Base-by-base conservation (phyloP, 345 rosid species). In the Dipteronia sinensis region DNA sequence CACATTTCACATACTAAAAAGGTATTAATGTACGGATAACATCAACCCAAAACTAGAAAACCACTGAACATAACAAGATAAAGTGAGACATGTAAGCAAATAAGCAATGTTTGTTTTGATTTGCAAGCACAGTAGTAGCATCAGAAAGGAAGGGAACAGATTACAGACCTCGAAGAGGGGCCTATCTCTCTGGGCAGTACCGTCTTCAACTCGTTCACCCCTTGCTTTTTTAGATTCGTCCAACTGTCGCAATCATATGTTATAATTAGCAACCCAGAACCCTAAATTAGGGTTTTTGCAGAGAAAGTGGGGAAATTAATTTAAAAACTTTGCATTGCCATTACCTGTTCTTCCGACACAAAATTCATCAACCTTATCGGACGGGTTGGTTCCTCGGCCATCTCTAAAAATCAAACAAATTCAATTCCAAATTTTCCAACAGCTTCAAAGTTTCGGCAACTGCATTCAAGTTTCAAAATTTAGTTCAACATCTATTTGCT, bases 121-220 rank as follows among this genome's bases (percentile, higher is more conserved):
- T 66, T 66, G 70, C 49, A 81, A 68, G 47, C n/a, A 10, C 15
- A 23, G 42, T 34, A 69, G 58, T 47, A 62, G 58, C 61, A 75
- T 53, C 10, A 40, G 27, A 29, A 12, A 56, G 6, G 13, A 70
- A 49, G 66, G 58, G 59, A 12, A 23, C 65, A 34, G n/a, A n/a
- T n/a, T n/a, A n/a, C n/a, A n/a, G 78, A 93, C 98, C 94, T 95
- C 97, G 75, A 58, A 91, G 19, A 96, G 89, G 59, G 99, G 91
- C 49, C 97, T 87, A 67, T 94, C 99, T 79, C 99, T 88, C 85
- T 90, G 98, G 23, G 95, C 93, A 55, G 98, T 94, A 77, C 99
- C 99, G 79, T 94, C 99, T 65, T 94, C 99, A 65, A 94, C 89
- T 66, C 93, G 89, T 76, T 87, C 97, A n/a, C 99, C 98, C 80